Evolutionary conservation across 2,329 filamentous ascomycete genomes (phyloP).

Genomic region (Orbilia javanica): DNA sequence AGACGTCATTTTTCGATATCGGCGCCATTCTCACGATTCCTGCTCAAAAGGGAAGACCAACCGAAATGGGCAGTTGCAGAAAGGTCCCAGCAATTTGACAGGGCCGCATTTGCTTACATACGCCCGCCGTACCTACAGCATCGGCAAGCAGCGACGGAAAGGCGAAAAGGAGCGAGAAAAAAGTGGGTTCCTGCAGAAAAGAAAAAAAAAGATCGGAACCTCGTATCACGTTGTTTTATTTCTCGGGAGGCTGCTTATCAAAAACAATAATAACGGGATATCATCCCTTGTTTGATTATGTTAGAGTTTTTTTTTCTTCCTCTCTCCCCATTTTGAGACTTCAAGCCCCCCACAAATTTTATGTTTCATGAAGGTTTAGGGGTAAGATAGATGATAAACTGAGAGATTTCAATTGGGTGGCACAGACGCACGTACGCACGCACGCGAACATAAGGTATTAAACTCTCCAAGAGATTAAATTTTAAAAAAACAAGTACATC

Average conservation of each 20-base stretch:
- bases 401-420: slow-evolving; percentile 15
- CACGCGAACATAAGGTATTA: no score
- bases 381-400: background rate
- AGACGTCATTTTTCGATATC: background rate
- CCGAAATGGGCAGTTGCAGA: slow-evolving; percentile 49
- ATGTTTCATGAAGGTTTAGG: slow-evolving; percentile 3
- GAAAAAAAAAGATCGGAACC: slow-evolving; percentile 5
- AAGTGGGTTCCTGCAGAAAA: slow-evolving; percentile 43
- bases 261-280: no score
- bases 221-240: slow-evolving; percentile 31
- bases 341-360: background rate
- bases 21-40: slow-evolving; percentile 16
- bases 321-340: no score
- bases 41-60: slow-evolving; percentile 43
- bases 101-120: background rate
- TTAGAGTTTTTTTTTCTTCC: background rate
- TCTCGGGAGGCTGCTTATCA: slow-evolving; percentile 36
- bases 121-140: no score
- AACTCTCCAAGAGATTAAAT: background rate
- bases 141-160: background rate
- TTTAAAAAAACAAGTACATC: background rate
- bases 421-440: no score
- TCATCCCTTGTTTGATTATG: slow-evolving; percentile 1
- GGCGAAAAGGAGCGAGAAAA: background rate
- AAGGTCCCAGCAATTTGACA: background rate